Conservation (phyloP, 331 rosid genomes). For the Telfairia occidentalis region DNA sequence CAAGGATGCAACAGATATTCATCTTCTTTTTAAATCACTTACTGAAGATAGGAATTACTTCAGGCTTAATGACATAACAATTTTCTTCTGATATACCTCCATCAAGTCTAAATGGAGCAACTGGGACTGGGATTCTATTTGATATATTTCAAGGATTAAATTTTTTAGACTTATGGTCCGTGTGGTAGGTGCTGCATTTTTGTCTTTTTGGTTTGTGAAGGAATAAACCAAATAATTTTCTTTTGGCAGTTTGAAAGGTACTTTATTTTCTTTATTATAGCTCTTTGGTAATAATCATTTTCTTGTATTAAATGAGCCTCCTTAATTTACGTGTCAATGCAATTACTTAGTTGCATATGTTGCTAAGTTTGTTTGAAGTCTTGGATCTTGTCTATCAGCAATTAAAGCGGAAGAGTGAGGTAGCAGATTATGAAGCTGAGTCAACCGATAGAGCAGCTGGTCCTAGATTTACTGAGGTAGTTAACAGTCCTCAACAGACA, state of each 20-base stretch:
- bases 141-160: background rate
- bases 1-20: background rate
- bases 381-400: constrained; percentile 27
- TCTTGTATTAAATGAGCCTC: background rate
- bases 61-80: background rate
- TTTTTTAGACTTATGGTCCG: background rate
- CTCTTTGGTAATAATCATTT: background rate
- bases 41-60: background rate
- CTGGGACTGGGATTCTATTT: background rate
- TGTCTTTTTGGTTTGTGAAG: background rate
- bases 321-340: background rate
- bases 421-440: constrained; percentile 51
- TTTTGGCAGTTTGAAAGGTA: background rate
- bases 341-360: background rate
- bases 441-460: constrained; percentile 41
- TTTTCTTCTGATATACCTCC: background rate
- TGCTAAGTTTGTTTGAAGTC: constrained; percentile 14
- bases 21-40: background rate
- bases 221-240: background rate
- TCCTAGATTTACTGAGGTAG: constrained; percentile 43
- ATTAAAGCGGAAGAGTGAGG: constrained; percentile 63
- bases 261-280: background rate
- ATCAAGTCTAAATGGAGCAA: background rate
- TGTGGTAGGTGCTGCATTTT: background rate
- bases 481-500: constrained; percentile 45